Evolutionary conservation across 2,329 filamentous ascomycete genomes (phyloP), one percentile per base, ranked within the genome.

Genomic region (Scedosporium boydii): DNA sequence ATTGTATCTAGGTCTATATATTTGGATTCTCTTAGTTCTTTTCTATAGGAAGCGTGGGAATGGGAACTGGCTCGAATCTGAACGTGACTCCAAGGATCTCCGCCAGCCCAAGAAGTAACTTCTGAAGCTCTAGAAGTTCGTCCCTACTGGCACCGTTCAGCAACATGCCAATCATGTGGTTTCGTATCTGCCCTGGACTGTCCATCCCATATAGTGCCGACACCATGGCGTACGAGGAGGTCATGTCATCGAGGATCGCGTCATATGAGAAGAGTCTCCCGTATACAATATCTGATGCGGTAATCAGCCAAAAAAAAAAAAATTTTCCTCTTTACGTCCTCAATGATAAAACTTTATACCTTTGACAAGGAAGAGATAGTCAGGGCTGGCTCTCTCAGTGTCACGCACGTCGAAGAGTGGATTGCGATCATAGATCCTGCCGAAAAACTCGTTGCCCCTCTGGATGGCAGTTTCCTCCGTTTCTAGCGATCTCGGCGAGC

Each of bases 331-430:
- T 44, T 44, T n/a, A 44, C n/a, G n/a, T n/a, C 41, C 3, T 10
- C 10, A 44, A 12, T 57, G 27, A 10, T 9, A 57, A 26, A 29
- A 26, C n/a, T n/a, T n/a, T 29, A 65, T 23, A 23, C 65, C 65
- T 65, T 64, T 59, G 41, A 66, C 64, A 16, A 66, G 62, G 51
- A 64, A 66, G 51, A 64, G 60, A 42, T 66, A 66, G 38, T 66
- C 65, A 26, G 65, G 63, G 42, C 65, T 66, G 7, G 65, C 65
- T 34, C 61, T 51, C 42, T 64, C 62, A 3, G 63, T 63, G 21
- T 64, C 65, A 16, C 65, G 56, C 6, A 64, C 64, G 44, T 66
- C 65, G 58, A 66, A 66, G 27, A 58, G 62, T 26, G 57, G 60
- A 27, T 66, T 66, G 16, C 64, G 27, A 10, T 57, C 60, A 42